Evolutionary conservation across 441 rosid genomes (phyloP).

Genomic region (Corymbia citriodora): DNA sequence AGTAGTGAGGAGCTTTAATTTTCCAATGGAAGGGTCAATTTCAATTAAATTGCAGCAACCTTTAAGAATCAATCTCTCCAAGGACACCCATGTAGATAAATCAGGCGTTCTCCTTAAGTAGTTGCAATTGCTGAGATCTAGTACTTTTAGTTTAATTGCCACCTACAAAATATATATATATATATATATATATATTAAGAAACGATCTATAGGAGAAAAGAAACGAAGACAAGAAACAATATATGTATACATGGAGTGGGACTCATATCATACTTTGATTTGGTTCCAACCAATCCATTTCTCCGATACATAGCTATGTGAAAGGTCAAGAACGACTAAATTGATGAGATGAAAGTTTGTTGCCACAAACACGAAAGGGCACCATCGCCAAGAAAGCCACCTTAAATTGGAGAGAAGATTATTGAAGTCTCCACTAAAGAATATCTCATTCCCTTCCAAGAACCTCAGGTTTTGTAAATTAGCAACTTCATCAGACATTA

Average conservation of each 20-base stretch:
- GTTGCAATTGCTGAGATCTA: neutral
- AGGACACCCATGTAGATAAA: neutral
- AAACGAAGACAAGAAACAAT: neutral
- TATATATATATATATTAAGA: neutral
- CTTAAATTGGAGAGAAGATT: neutral
- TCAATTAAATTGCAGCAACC: fast-evolving
- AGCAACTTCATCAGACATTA: neutral
- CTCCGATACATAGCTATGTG: fast-evolving
- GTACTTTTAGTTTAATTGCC: neutral
- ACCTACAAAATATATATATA: neutral
- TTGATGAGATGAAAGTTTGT: neutral
- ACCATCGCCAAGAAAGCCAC: neutral
- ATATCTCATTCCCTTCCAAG: neutral
- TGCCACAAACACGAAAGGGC: neutral
- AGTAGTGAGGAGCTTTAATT: neutral
- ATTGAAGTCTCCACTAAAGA: neutral
- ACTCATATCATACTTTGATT: neutral
- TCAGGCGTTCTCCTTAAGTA: neutral
- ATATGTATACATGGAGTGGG: neutral
- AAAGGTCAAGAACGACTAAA: neutral
- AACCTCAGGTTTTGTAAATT: neutral
- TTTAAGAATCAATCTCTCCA: neutral
- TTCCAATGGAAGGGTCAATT: neutral
- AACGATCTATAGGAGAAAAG: fast-evolving
- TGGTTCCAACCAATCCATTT: neutral